These are phyloP conservation scores for Schizophyllum amplum DNA, from an alignment of 1,284 basidiomycete species.

Conservation along the genomic window DNA sequence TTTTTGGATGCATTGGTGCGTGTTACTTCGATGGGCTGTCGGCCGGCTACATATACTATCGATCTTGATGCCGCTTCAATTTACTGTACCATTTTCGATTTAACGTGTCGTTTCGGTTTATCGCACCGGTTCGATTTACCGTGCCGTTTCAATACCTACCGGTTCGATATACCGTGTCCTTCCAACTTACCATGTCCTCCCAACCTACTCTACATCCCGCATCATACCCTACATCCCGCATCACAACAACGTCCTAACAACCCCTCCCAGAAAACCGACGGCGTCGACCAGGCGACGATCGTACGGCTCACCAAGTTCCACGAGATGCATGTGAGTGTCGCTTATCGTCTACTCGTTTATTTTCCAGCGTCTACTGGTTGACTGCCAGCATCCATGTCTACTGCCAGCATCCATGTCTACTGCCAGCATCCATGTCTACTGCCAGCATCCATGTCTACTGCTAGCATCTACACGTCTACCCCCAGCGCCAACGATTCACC, in stretches of 20 bases:
- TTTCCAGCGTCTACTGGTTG: too few species aligned
- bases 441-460: not conserved
- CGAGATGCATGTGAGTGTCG: conserved; percentile 68
- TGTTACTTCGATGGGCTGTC: too few species aligned
- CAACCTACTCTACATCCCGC: conserved; percentile 3
- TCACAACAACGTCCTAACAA: too few species aligned
- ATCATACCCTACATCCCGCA: not conserved
- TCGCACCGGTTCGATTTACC: too few species aligned
- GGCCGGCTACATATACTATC: too few species aligned
- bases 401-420: not conserved
- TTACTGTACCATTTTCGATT: too few species aligned
- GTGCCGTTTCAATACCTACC: conserved; percentile 53
- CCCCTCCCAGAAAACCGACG: conserved; percentile 46
- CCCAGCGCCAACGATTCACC: too few species aligned
- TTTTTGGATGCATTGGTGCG: not conserved
- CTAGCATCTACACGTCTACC: too few species aligned
- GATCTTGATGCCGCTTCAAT: too few species aligned
- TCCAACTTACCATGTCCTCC: conserved; percentile 16
- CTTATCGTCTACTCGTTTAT: too few species aligned
- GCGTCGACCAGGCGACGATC: conserved; percentile 54
- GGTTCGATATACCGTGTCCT: conserved; percentile 54
- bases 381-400: too few species aligned
- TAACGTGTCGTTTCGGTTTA: too few species aligned
- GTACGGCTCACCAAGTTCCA: conserved; percentile 69
- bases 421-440: not conserved